Base-by-base conservation (phyloP, 495 filamentous ascomycete species). In the Trichoderma erinaceum region DNA sequence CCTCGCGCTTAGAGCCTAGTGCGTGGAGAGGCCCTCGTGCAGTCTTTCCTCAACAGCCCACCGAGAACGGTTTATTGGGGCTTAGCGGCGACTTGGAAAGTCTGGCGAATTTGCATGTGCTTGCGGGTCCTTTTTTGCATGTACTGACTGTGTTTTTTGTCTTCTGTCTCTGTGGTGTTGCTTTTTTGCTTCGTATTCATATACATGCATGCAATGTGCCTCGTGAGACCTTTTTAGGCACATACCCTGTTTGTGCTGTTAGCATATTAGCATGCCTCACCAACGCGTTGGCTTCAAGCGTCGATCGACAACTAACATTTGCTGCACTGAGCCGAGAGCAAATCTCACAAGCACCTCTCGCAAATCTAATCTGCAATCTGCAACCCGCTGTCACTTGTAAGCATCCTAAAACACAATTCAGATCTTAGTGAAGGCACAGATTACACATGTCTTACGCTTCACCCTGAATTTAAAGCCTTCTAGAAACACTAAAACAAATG, bases 41-140 rank as follows among this genome's bases (percentile, higher is more conserved):
- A 61, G 11, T 61, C 23, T 61, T 32, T 61, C 56, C 56, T 61
- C 23, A 61, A 61, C 23, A 21, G 56, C 16, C 56, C 56, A 61
- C 56, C 56, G 56, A 61, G 56, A 18, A 61, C 56, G 23, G 23
- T 18, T 25, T 29, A 7, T 61, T 61, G 56, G 23, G 56, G 56
- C 27, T 61, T 61, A 32, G 56, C 56, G 48, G 8, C 48, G 35
- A 38, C 35, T 38, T 3, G 2, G 2, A 7, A 15, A 16, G 18
- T 13, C 56, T 27, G 27, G 12, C 10, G 11, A 3, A 29, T 61
- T 61, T 61, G 56, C 56, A 61, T 61, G 56, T 61, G 56, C 56
- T 61, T 61, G 56, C 56, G 56, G 56, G 56, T 61, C 56, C 56
- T 15, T 61, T 56, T 25, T 56, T 25, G 4, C 18, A 11, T 7